Evolutionary conservation across 192 early-diverging fungal genomes (phyloP), one percentile per base, ranked within the genome.

Genomic region (Backusella mclennaniae): DNA sequence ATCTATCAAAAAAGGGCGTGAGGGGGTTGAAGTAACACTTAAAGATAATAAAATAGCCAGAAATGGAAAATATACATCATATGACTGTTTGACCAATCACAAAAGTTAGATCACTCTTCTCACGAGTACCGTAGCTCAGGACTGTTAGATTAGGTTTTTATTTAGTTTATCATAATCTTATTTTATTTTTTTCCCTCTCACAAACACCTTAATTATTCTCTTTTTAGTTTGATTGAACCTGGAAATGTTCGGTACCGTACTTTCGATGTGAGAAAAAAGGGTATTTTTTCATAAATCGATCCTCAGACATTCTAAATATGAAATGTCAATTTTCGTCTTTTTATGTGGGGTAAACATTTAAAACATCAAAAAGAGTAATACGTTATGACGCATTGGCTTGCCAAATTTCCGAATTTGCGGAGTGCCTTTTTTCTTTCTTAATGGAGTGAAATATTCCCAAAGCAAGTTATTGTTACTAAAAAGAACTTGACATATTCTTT

Each of bases 281-380:
- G n/a, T 56, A 21, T 56, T 56, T 56, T 56, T 56, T 56, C 19
- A 56, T 56, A 23, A 26, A 56, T 56, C n/a, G 8, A 21, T 56
- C 5, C 8, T 21, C 53, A 56, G 21, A 56, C 53, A 26, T 1
- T 2, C 53, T 9, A 23, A 21, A 21, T 56, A 21, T 21, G 21
- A 56, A 56, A 56, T 56, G 19, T 9, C 53, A 56, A 56, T 56
- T 23, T 56, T 56, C 53, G 53, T 56, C 19, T 56, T 56, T 56
- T n/a, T n/a, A 56, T 56, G 53, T 56, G 53, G 53, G 53, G 53
- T 56, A 56, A 56, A 56, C 53, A 56, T 56, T 56, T 26, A 56
- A 56, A 56, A 44, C 53, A 21, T 21, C 9, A 56, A 26, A 56
- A 56, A 56, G 17, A 56, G 53, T 21, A 56, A 21, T 56, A 33